Evolutionary conservation across 371 early-diverging fungal genomes (phyloP).

Genomic region (Gilbertella persicaria): DNA sequence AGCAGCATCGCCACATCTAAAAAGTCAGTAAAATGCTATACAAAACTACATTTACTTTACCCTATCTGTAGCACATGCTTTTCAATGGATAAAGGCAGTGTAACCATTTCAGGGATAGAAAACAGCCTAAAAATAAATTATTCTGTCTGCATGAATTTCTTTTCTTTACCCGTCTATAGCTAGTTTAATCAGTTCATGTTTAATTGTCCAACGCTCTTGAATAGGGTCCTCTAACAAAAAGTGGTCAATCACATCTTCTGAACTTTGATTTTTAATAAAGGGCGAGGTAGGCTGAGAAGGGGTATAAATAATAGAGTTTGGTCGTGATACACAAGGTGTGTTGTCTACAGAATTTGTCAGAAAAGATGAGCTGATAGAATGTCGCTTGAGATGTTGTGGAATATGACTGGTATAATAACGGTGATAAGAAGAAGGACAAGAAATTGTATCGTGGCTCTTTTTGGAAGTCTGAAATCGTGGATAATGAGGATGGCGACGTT

Average conservation of each 20-base stretch:
- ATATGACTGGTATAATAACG: constrained; percentile 1
- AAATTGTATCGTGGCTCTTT: constrained; percentile 1
- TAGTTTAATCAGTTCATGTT: constrained; percentile 39
- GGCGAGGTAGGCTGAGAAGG: constrained; percentile 38
- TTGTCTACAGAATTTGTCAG: constrained; percentile 18
- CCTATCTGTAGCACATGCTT: constrained; percentile 43
- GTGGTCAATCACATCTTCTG: constrained; percentile 25
- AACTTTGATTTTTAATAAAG: constrained; percentile 19
- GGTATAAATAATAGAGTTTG: constrained; percentile 28
- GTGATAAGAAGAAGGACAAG: constrained; percentile 10
- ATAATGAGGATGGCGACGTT: constrained; percentile 33
- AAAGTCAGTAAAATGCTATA: neutral
- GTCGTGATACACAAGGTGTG: constrained; percentile 27
- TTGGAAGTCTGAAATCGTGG: constrained; percentile 27
- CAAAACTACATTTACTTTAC: constrained; percentile 19
- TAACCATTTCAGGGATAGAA: constrained; percentile 30
- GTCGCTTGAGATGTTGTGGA: constrained; percentile 21
- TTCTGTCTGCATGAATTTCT: constrained; percentile 9
- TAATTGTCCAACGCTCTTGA: constrained; percentile 35
- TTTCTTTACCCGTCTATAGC: constrained; percentile 43
- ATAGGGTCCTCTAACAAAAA: constrained; percentile 20
- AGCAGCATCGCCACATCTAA: constrained; percentile 42
- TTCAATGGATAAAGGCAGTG: constrained; percentile 19
- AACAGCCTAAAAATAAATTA: constrained; percentile 23
- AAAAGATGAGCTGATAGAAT: constrained; percentile 30